Evolutionary conservation across 345 rosid genomes (phyloP), one percentile per base, ranked within the genome.

Genomic region (Aquilaria yunnanensis): DNA sequence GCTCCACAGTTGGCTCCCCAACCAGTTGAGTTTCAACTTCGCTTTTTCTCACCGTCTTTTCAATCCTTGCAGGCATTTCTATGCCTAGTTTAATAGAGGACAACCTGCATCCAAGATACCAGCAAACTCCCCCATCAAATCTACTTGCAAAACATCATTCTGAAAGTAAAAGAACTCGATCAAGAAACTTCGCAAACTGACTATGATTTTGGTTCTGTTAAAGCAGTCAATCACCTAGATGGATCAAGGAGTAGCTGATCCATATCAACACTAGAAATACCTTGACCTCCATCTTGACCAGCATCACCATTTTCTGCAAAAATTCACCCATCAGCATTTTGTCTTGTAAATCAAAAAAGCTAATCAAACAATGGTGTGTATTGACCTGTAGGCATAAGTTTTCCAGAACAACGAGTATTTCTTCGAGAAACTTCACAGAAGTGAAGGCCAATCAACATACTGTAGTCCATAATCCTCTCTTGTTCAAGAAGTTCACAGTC

Each of bases 381-480:
- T 71, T 65, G 72, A 92, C 90, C 96, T 31, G 75, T 76, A 5
- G 95, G 95, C 32, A 95, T 86, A 53, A 67, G 69, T n/a, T 63
- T 83, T 48, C 81, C 81, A 32, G 87, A 78, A 49, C 69, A 61
- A 50, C 80, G 64, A 70, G 89, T 78, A 30, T 78, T 85, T 47
- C 68, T 80, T 14, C 59, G 47, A 0, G 87, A 63, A 75, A 83
- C 70, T 60, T 83, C 89, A 54, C 81, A 77, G 64, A 94, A 94
- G 73, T 94, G 99, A 72, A 94, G 74, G 48, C 99, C 99, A 34
- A 94, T 74, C 70, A 94, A 66, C 51, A 94, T 83, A 80, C 97
- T 94, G 63, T 94, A 94, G 61, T 94, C 99, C 99, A 94, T 94
- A 45, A 94, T 90, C 65, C 97, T 85, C 73, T 88, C 97, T 70